Conservation (phyloP, 805 yeast species). For the Saturnispora kantuleensis region DNA sequence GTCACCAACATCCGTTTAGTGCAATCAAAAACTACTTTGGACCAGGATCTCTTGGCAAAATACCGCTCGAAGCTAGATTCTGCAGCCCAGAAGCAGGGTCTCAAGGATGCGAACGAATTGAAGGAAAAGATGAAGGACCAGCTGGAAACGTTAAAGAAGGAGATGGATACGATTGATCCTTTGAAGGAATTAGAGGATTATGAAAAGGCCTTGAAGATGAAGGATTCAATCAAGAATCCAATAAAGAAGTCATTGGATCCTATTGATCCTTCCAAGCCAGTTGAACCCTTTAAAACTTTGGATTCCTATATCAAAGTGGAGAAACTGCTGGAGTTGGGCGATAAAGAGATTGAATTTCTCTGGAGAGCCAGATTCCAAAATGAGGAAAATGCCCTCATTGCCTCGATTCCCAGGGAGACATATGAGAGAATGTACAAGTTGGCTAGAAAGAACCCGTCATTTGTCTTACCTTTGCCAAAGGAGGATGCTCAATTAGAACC, state of each 20-base stretch:
- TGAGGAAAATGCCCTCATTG: conserved; percentile 52
- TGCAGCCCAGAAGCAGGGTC: conserved; percentile 35
- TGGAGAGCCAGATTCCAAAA: conserved; percentile 83
- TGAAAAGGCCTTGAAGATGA: conserved; percentile 19
- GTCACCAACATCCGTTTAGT: conserved; percentile 22
- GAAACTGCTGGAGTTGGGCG: conserved; percentile 47
- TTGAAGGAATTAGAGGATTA: conserved; percentile 51
- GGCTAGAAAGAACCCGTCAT: conserved; percentile 69
- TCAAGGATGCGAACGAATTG: conserved; percentile 44
- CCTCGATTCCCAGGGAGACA: conserved; percentile 48
- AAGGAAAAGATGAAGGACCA: conserved; percentile 52
- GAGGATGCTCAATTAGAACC: conserved; percentile 33
- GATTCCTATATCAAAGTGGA: conserved; percentile 61
- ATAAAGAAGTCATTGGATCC: conserved; percentile 26
- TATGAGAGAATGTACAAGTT: conserved; percentile 52
- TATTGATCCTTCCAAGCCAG: conserved; percentile 27
- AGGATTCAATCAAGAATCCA: conserved; percentile 12
- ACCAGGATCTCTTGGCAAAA: conserved; percentile 27
- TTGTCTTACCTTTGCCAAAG: conserved; percentile 84
- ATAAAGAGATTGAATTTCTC: conserved; percentile 60
- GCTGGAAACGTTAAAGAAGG: conserved; percentile 44
- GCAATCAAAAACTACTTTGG: conserved; percentile 21
- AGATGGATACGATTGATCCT: conserved; percentile 58
- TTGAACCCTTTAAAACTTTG: conserved; percentile 58
- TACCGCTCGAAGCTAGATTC: conserved; percentile 34